Evolutionary conservation across 75 land plant species (phyloP), one percentile per base, ranked within the genome.

Genomic region (Pseudotsuga menziesii): DNA sequence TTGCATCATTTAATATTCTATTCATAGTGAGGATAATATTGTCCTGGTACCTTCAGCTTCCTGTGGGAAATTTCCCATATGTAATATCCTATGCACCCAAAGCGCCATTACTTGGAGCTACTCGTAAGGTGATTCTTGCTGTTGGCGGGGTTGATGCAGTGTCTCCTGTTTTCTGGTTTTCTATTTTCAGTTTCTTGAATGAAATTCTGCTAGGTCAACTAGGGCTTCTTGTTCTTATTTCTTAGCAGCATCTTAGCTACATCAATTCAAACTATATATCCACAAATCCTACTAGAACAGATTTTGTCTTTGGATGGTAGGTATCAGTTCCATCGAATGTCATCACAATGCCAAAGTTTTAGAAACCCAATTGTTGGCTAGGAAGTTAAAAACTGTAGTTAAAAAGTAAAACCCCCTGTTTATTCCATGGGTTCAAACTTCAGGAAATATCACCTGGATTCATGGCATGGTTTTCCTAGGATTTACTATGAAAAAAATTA

Each of bases 11-110:
- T 75, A 84, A 82, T 56, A 86, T 97, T 52, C 82, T 94, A 20
- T 97, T 97, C 84, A 84, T 94, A 5, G 25, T 85, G 26, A 87
- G 97, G 74, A 92, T 97, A 77, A 91, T 97, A 16, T 92, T 94
- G 99, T 90, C 95, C 0, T 94, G 99, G 97, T 97, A 97, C 86
- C 99, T 98, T 4, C 91, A 89, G 77, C 87, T 97, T 12, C 98
- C 99, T 3, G 95, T 94, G 52, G 87, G 79, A 22, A 88, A 92
- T 78, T 90, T 97, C 76, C 98, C 98, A 0, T 97, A 91, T 78
- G 87, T 91, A 12, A 76, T 97, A 16, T 98, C 93, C 19, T 94
- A 88, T 81, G 98, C 93, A 19, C 98, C 99, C 5, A 97, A 91
- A 0, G 95, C 92, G 70, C 98, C 95, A 52, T 58, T 97, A 57